These are phyloP conservation scores for Ascocoryne sarcoides DNA, from an alignment of 2,329 filamentous ascomycete species.

Conservation along the genomic window DNA sequence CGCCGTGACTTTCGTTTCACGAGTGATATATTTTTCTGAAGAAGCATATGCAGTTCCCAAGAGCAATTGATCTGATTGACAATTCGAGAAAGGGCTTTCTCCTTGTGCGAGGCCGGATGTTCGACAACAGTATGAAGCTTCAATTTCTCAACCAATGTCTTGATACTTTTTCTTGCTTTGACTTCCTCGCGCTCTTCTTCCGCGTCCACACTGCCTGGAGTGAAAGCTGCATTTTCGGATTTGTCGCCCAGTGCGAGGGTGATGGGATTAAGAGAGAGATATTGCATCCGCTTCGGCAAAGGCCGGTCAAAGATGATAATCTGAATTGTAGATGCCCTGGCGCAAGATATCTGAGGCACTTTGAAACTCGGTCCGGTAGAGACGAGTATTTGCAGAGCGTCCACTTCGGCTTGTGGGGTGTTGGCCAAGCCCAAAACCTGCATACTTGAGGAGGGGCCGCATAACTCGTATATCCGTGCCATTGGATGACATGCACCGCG, in stretches of 20 bases:
- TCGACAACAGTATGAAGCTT: constrained; percentile 78
- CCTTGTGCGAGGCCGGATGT: constrained; percentile 70
- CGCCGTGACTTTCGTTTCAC: constrained; percentile 75
- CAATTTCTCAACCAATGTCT: constrained; percentile 72
- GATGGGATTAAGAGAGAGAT: constrained; percentile 85
- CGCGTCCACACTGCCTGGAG: constrained; percentile 53
- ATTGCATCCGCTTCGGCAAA: constrained; percentile 84
- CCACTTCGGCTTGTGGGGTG: constrained; percentile 44
- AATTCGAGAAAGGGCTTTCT: constrained; percentile 70
- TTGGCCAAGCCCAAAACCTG: constrained; percentile 84
- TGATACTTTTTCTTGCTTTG: constrained; percentile 48
- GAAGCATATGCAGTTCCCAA: constrained; percentile 73
- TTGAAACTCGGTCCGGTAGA: constrained; percentile 41
- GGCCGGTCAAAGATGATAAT: constrained; percentile 85
- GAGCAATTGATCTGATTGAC: constrained; percentile 95
- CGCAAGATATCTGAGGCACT: constrained; percentile 67
- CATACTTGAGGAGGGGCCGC: constrained; percentile 65
- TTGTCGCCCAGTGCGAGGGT: constrained; percentile 78
- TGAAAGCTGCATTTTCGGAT: constrained; percentile 31
- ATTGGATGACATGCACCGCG: constrained; percentile 74
- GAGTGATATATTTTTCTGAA: constrained; percentile 84
- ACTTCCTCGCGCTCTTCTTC: constrained; percentile 61
- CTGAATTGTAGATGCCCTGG: constrained; percentile 66
- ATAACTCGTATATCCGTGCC: constrained; percentile 72
- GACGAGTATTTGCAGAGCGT: constrained; percentile 62